A percentile compares a stretch with the other conserved stretches of the same genome.
These are phyloP conservation scores for Sungouiella thailandica DNA, from an alignment of 805 yeast genomes.

Conservation along the genomic window DNA sequence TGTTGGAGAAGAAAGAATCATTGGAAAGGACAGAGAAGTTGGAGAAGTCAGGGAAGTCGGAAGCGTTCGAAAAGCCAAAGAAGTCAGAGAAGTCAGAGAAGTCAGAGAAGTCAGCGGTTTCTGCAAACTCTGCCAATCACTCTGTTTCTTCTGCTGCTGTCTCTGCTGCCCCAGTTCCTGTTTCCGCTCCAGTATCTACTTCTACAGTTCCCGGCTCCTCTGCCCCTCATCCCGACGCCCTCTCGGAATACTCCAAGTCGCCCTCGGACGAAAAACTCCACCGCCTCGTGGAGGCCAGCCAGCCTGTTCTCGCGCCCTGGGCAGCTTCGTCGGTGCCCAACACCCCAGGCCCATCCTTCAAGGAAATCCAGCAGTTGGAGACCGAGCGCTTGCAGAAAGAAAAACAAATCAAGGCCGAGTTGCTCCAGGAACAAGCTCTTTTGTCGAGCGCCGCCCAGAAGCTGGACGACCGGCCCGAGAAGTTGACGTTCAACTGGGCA, in stretches of 20 bases:
- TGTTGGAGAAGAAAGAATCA: too few species aligned
- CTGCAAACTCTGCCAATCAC: too few species aligned
- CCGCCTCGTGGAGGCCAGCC: slow-evolving; percentile 1
- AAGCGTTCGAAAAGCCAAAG: not conserved
- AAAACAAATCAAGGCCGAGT: slow-evolving; percentile 33
- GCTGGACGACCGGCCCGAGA: too few species aligned
- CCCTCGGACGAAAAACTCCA: too few species aligned
- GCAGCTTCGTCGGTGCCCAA: slow-evolving; percentile 28
- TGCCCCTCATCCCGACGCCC: too few species aligned
- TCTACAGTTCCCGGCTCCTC: not conserved
- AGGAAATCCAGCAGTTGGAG: slow-evolving; percentile 49
- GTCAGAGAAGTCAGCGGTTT: not conserved
- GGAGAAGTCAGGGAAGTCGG: too few species aligned
- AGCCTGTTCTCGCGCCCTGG: slow-evolving; percentile 47
- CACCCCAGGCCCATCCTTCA: slow-evolving; percentile 44
- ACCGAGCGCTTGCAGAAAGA: slow-evolving; percentile 38
- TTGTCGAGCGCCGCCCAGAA: slow-evolving; percentile 18
- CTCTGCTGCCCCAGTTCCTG: too few species aligned
- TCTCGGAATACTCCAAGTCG: not conserved
- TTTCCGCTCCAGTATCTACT: not conserved
- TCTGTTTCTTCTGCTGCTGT: too few species aligned
- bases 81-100: not conserved
- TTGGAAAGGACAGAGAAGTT: too few species aligned
- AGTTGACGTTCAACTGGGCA: slow-evolving; percentile 41
- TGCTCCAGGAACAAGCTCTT: slow-evolving; percentile 22